Percentiles rank a stretch among this genome's conserved stretches.
Conservation (phyloP, 169 alveolate species). For the Eimeria falciformis region DNA sequence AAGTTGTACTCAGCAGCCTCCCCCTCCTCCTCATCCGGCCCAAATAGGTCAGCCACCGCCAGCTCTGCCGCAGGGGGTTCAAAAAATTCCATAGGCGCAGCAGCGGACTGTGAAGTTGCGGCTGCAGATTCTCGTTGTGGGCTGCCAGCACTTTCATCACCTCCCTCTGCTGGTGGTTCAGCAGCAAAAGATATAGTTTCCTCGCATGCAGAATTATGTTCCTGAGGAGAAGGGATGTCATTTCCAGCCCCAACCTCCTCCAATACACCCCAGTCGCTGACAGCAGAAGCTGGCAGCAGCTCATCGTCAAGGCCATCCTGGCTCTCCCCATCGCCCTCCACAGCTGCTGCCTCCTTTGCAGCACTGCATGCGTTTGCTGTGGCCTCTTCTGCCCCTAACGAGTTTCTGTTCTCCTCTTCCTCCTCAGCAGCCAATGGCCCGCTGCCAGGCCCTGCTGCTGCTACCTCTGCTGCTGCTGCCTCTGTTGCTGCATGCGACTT, state of each 20-base stretch:
- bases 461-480: too few relatives aligned
- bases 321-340: neutral
- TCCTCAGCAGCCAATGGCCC: too few relatives aligned
- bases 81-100: neutral
- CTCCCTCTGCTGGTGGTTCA: slow-evolving; percentile 17
- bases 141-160: neutral
- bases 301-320: neutral
- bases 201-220: neutral
- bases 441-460: too few relatives aligned
- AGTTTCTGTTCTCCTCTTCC: too few relatives aligned
- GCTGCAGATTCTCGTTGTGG: slow-evolving; percentile 44
- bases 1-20: slow-evolving; percentile 34
- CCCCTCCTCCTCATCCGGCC: slow-evolving; percentile 19
- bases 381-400: too few relatives aligned
- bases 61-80: slow-evolving; percentile 39
- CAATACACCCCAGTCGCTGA: neutral
- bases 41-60: slow-evolving; percentile 49
- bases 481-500: neutral
- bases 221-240: neutral
- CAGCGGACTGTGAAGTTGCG: slow-evolving; percentile 12
- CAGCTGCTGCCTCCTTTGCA: neutral
- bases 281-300: neutral
- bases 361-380: too few relatives aligned
- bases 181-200: neutral
- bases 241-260: neutral